Base-by-base conservation (phyloP, 495 filamentous ascomycete species). In the Penicillium cinerascens region DNA sequence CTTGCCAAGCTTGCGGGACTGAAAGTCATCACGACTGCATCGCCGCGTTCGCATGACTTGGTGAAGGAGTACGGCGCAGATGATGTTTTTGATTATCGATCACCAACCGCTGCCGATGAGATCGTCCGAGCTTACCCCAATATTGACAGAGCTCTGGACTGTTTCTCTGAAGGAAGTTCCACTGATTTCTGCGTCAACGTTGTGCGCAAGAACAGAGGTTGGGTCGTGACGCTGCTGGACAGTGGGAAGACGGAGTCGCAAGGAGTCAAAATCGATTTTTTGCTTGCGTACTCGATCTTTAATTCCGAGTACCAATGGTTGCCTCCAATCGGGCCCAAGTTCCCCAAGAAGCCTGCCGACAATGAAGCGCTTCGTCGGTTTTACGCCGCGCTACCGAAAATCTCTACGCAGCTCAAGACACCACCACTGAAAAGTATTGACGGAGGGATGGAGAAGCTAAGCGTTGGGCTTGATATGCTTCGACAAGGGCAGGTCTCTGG, bases 41-140 rank as follows among this genome's bases (percentile, higher is more conserved):
- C 49, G 4, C 49, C 58, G 15, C 54, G 51, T 3, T 73, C 73
- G 15, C 58, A 67, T 29, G 64, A 63, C 13, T 60, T 62, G 17
- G 69, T 70, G 5, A 69, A 66, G 44, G 20, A 45, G 3, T 61
- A 69, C 20, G 75, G 74, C 13, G 75, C 74, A 1, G 57, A 50
- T 18, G 26, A 58, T 1, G 60, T 61, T 2, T 72, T 72, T 48
- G 70, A 78, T 44, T 69, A 76, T 47, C 50, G 42, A 38, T 44
- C 41, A 16, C 29, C 44, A 25, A 46, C 50, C 20, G 41, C 52
- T 21, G 29, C 38, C 0, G 44, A 44, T 16, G 42, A 56, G 6
- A 56, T 56, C 2, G 40, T 25, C 22, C 43, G 27, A 16, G 61
- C 42, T 2, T 59, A 61, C 45, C 55, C 58, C 0, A 57, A 49